phyloP scores from a whole-genome alignment of 2,329 filamentous ascomycete species.

The Reticulascus tulasneorum region DNA sequence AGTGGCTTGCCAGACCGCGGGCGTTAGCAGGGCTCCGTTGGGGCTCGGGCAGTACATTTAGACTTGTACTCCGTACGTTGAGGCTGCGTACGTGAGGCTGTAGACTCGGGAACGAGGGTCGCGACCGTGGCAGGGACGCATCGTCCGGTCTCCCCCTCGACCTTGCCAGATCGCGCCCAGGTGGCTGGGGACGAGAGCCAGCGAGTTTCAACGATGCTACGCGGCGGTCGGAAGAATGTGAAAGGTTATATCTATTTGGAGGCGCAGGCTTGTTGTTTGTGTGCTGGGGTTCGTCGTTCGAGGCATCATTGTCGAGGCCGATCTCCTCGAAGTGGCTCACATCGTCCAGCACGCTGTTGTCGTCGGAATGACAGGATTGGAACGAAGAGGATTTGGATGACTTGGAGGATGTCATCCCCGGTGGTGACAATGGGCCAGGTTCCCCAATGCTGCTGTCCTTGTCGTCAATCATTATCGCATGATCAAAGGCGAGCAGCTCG shows the following conservation, averaged over 20 bases:
- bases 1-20: conserved; percentile 31
- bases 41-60: conserved; percentile 29
- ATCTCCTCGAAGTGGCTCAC: conserved; percentile 90
- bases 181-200: conserved; percentile 16
- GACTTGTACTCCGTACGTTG: conserved; percentile 50
- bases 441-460: too few species aligned
- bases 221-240: conserved; percentile 16
- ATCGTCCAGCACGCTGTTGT: conserved; percentile 66
- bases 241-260: conserved; percentile 13
- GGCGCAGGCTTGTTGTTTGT: conserved; percentile 12
- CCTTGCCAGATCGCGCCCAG: conserved; percentile 25
- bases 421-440: conserved; percentile 58
- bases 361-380: conserved; percentile 68
- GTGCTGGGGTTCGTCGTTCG: conserved; percentile 24
- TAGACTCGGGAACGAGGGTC: conserved; percentile 42
- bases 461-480: too few species aligned
- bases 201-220: conserved; percentile 8
- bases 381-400: conserved; percentile 90
- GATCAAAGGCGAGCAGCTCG: too few species aligned
- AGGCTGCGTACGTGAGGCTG: conserved; percentile 40
- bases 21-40: conserved; percentile 4
- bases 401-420: conserved; percentile 76
- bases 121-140: conserved; percentile 19
- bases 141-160: conserved; percentile 8
- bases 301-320: conserved; percentile 65